Evolutionary conservation across 345 rosid species (phyloP).

Genomic region (Clarkia xantiana): DNA sequence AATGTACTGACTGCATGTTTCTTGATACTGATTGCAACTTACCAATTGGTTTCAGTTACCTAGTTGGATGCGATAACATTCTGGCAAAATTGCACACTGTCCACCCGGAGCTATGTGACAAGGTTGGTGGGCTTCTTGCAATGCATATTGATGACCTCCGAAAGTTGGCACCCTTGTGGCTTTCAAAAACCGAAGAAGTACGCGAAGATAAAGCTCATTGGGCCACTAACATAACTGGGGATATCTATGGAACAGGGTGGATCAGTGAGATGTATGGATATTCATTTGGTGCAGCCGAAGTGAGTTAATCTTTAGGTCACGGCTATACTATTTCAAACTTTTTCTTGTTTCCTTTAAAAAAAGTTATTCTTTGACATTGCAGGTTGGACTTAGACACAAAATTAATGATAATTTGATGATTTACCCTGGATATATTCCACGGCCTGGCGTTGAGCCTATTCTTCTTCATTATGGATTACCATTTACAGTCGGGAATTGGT

Average conservation of each 20-base stretch:
- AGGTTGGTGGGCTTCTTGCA: slow-evolving; percentile 97
- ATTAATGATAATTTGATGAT: slow-evolving; percentile 81
- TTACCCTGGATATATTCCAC: slow-evolving; percentile 91
- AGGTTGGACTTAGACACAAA: slow-evolving; percentile 96
- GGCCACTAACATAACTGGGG: slow-evolving; percentile 95
- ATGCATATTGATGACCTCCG: slow-evolving; percentile 96
- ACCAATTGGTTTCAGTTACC: slow-evolving; percentile 33
- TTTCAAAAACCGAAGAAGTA: slow-evolving; percentile 93
- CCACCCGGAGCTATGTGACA: slow-evolving; percentile 77
- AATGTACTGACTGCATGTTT: too few relatives aligned
- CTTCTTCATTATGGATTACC: slow-evolving; percentile 93
- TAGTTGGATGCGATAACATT: slow-evolving; percentile 86
- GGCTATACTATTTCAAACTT: background rate
- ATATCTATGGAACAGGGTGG: slow-evolving; percentile 89
- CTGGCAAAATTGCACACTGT: slow-evolving; percentile 70
- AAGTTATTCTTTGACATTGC: slow-evolving; percentile 13
- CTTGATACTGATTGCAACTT: too few relatives aligned
- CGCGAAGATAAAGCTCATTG: slow-evolving; percentile 88
- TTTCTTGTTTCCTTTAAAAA: slow-evolving; percentile 1
- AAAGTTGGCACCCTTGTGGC: slow-evolving; percentile 86
- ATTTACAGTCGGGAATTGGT: slow-evolving; percentile 81
- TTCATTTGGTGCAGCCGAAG: slow-evolving; percentile 2
- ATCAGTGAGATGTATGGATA: slow-evolving; percentile 47
- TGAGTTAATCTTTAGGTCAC: background rate
- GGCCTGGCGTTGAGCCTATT: slow-evolving; percentile 66